phyloP scores from a whole-genome alignment of 2,329 filamentous ascomycete species.

The Thyridium curvatum region DNA sequence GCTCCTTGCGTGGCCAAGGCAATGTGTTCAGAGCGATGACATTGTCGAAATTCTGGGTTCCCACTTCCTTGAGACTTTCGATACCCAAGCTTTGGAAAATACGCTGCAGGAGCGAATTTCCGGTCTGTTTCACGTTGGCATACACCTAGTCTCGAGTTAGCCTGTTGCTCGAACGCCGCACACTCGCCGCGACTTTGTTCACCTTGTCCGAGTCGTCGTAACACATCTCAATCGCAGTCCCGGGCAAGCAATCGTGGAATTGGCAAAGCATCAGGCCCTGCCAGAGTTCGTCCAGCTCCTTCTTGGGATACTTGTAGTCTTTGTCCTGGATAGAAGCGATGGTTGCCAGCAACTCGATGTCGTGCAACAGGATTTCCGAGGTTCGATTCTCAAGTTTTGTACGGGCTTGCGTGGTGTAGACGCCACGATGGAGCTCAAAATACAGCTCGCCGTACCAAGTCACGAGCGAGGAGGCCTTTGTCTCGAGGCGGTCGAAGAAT shows the following conservation, averaged over 20 bases:
- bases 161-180: no score
- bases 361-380: conserved; percentile 57
- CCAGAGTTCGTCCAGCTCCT: conserved; percentile 62
- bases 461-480: conserved; percentile 52
- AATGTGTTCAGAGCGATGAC: conserved; percentile 52
- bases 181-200: no score
- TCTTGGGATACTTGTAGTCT: conserved; percentile 59
- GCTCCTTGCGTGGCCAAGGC: conserved; percentile 51
- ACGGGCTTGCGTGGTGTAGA: conserved; percentile 63
- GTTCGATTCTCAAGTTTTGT: conserved; percentile 63
- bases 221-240: conserved; percentile 63
- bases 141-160: conserved; percentile 50
- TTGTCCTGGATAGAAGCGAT: conserved; percentile 49
- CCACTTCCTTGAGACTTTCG: conserved; percentile 23
- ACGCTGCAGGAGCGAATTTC: conserved; percentile 44
- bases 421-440: conserved; percentile 63
- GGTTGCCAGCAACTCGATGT: conserved; percentile 59
- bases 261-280: conserved; percentile 60
- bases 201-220: conserved; percentile 60
- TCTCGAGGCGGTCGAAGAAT: conserved; percentile 57
- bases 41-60: conserved; percentile 15
- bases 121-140: conserved; percentile 50
- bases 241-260: conserved; percentile 64
- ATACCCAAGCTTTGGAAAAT: conserved; percentile 51
- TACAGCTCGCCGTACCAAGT: conserved; percentile 68